Percentiles rank a stretch among this genome's conserved stretches.
phyloP scores from a whole-genome alignment of 306 rosid species.

The Gastrolobium villosum region DNA sequence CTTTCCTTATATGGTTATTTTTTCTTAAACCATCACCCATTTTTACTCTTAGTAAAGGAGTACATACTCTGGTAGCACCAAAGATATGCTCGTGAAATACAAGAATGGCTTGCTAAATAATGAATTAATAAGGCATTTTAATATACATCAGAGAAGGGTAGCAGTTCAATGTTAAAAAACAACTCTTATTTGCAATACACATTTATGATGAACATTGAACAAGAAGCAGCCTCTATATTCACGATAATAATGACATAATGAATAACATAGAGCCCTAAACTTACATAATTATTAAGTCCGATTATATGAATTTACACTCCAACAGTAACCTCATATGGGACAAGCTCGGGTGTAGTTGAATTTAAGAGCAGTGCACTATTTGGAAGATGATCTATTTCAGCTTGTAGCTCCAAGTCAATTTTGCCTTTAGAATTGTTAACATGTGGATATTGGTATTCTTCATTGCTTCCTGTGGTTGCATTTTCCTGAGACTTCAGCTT shows the following conservation, averaged over 20 bases:
- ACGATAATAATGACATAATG: constrained; percentile 49
- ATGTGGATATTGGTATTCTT: constrained; percentile 50
- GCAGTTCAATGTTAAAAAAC: constrained; percentile 10
- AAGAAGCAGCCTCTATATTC: constrained; percentile 53
- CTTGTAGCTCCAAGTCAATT: constrained; percentile 42
- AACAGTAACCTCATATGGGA: constrained; percentile 65
- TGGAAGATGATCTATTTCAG: constrained; percentile 46
- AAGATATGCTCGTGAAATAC: too few species aligned
- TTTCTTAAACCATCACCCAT: too few species aligned
- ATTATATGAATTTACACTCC: constrained; percentile 55
- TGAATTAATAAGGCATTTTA: constrained; percentile 27
- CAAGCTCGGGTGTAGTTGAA: constrained; percentile 58
- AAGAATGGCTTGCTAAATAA: not conserved
- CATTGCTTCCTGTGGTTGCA: constrained; percentile 50
- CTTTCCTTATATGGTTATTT: too few species aligned
- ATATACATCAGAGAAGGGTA: constrained; percentile 27
- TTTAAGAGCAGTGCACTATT: constrained; percentile 45
- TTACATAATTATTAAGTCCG: constrained; percentile 35
- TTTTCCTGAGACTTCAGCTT: constrained; percentile 62
- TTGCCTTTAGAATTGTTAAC: constrained; percentile 44
- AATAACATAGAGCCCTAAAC: constrained; percentile 38
- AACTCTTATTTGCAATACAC: constrained; percentile 39
- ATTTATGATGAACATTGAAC: constrained; percentile 39
- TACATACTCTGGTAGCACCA: too few species aligned
- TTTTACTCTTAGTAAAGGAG: too few species aligned